Conservation (phyloP, 768 basidiomycete species). For the Cystobasidium ongulense region DNA sequence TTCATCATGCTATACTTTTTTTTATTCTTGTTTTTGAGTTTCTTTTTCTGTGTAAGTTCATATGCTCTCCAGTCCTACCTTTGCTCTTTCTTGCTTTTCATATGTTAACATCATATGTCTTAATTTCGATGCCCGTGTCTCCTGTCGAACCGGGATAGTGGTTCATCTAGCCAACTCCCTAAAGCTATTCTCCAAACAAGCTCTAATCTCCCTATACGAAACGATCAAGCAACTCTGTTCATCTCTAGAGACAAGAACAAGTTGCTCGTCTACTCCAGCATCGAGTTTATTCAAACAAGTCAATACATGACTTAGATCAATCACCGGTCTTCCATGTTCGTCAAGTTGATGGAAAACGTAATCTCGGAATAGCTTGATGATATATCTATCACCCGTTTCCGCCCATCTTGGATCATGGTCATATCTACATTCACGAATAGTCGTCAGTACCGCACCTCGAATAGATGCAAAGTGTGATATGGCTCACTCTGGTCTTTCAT, state of each 20-base stretch:
- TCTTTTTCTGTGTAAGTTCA: too few species aligned
- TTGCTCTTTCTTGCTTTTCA: too few species aligned
- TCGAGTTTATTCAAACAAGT: slow-evolving; percentile 95
- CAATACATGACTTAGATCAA: slow-evolving; percentile 84
- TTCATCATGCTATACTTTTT: background rate
- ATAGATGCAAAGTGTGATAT: background rate
- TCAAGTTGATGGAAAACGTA: slow-evolving; percentile 98
- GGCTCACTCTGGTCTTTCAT: slow-evolving; percentile 93
- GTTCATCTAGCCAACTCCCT: slow-evolving; percentile 36
- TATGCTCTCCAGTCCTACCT: too few species aligned
- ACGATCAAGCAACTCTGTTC: slow-evolving; percentile 56
- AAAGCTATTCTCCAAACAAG: slow-evolving; percentile 40
- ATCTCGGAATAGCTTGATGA: slow-evolving; percentile 95
- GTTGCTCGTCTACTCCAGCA: slow-evolving; percentile 79
- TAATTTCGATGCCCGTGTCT: too few species aligned
- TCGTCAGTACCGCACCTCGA: background rate
- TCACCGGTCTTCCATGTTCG: slow-evolving; percentile 74
- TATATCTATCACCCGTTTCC: slow-evolving; percentile 94
- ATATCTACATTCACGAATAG: slow-evolving; percentile 53
- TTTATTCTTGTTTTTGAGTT: too few species aligned
- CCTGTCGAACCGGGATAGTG: too few species aligned
- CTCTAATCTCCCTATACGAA: slow-evolving; percentile 42
- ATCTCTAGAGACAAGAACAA: slow-evolving; percentile 90
- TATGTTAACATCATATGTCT: too few species aligned
- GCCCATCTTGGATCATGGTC: slow-evolving; percentile 95